Conservation (phyloP, 345 rosid genomes). For the Populus nigra region DNA sequence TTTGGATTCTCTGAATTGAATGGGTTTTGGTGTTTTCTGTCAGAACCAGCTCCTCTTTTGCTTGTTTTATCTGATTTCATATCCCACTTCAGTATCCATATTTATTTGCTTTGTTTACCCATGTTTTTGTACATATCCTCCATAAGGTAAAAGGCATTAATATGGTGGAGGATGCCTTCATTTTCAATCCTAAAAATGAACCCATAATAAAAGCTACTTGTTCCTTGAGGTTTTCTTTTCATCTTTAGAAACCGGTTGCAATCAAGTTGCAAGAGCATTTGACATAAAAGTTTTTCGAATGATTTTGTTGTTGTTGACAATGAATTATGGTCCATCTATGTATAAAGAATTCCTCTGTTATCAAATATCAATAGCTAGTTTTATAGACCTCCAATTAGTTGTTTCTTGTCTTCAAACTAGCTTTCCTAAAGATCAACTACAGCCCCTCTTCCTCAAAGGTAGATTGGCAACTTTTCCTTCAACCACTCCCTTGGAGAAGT, state of each 20-base stretch:
- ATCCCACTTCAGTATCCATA: constrained; percentile 3
- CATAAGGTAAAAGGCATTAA: not conserved
- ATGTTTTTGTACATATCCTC: not conserved
- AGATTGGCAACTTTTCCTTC: not conserved
- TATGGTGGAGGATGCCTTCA: not conserved
- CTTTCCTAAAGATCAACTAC: not conserved
- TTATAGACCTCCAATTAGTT: not conserved
- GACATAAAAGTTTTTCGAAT: not conserved
- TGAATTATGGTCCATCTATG: not conserved
- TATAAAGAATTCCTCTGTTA: not conserved
- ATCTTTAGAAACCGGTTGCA: not conserved
- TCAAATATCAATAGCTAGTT: not conserved
- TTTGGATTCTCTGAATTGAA: constrained; percentile 14
- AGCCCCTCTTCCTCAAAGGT: not conserved
- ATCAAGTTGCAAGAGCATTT: not conserved
- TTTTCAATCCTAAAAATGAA: not conserved
- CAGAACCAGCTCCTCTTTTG: not conserved
- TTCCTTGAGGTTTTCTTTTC: not conserved
- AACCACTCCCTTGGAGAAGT: not conserved
- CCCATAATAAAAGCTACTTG: not conserved
- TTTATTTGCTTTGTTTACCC: not conserved
- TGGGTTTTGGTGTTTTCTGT: constrained; percentile 8
- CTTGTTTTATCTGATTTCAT: not conserved
- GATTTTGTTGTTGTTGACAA: not conserved
- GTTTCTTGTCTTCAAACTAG: not conserved